Evolutionary conservation across 768 basidiomycete genomes (phyloP), one percentile per base, ranked within the genome.

Genomic region (Naganishia randhawae): DNA sequence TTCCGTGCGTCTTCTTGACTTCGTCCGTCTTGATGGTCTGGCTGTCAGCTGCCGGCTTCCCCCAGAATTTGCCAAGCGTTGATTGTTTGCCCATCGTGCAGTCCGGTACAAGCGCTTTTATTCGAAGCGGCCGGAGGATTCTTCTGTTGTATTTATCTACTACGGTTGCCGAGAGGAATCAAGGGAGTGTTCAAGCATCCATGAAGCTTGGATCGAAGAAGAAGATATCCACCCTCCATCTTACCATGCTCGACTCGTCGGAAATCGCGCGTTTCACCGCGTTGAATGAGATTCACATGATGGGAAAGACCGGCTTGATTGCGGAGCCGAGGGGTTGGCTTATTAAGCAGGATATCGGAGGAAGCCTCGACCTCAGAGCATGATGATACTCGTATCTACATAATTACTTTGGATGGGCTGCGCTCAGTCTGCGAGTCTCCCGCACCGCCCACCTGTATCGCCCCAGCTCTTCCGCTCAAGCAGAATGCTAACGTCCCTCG

Each of bases 41-140:
- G 11, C 27, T 27, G 32, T 17, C n/a, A 3, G 41, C 42, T 17
- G 27, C 55, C 1, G 67, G 55, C 41, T 62, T 42, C 14, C 57
- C 67, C 42, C 41, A 68, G 57, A 68, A 68, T 51, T 68, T 68
- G 22, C 67, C 67, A n/a, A 68, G 31, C 10, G 67, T 68, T 4
- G 45, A 53, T 68, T 68, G 67, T 62, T 63, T 62, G 25, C 57
- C 67, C 67, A 68, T 68, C 17, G 17, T 29, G 10, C 27, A 22
- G 19, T 39, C 29, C 33, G 54, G 7, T 52, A 19, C 1, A n/a
- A n/a, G n/a, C n/a, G n/a, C n/a, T n/a, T n/a, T n/a, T n/a, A n/a
- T n/a, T n/a, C n/a, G n/a, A n/a, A n/a, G n/a, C n/a, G n/a, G n/a
- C n/a, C n/a, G n/a, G n/a, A n/a, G n/a, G n/a, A n/a, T n/a, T n/a